Percentiles rank a stretch among this genome's conserved stretches.
Conservation (phyloP, 148 eudicot genomes). For the Amaranthus hypochondriacus region DNA sequence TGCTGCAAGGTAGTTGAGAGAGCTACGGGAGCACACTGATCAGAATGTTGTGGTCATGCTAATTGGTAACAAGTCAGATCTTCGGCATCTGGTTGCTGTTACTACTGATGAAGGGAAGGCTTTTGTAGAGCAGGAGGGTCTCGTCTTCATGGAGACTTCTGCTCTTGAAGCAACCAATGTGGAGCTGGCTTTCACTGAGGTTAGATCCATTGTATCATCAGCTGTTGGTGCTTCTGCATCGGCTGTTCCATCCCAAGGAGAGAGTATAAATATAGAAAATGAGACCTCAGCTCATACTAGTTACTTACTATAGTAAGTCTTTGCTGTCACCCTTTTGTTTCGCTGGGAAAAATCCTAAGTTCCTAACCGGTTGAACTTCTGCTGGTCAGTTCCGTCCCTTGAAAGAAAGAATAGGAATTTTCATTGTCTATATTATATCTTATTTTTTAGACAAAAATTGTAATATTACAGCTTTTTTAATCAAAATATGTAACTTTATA, state of each 20-base stretch:
- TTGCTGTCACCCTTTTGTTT: background rate
- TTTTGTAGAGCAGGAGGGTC: conserved; percentile 63
- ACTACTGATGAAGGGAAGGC: conserved; percentile 66
- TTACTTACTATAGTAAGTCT: conserved; percentile 1
- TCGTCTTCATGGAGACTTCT: conserved; percentile 88
- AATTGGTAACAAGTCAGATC: conserved; percentile 88
- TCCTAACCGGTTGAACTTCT: background rate
- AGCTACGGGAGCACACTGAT: conserved; percentile 79
- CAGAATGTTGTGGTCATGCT: conserved; percentile 90
- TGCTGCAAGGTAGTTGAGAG: conserved; percentile 68
- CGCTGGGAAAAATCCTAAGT: background rate
- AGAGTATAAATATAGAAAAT: conserved; percentile 55
- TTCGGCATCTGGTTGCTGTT: conserved; percentile 77
- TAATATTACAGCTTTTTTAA: too few relatives aligned
- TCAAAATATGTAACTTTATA: too few relatives aligned
- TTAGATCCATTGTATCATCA: conserved; percentile 63
- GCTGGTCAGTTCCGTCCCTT: background rate
- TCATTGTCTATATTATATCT: background rate
- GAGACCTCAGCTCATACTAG: conserved; percentile 42
- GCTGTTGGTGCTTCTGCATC: conserved; percentile 58
- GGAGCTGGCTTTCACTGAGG: conserved; percentile 75
- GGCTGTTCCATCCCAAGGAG: conserved; percentile 55
- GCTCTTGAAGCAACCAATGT: conserved; percentile 90
- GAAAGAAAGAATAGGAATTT: background rate
- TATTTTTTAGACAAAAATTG: too few relatives aligned